Evolutionary conservation across 805 yeast species (phyloP).

Genomic region (baker's yeast (Saccharomyces cerevisiae)): DNA sequence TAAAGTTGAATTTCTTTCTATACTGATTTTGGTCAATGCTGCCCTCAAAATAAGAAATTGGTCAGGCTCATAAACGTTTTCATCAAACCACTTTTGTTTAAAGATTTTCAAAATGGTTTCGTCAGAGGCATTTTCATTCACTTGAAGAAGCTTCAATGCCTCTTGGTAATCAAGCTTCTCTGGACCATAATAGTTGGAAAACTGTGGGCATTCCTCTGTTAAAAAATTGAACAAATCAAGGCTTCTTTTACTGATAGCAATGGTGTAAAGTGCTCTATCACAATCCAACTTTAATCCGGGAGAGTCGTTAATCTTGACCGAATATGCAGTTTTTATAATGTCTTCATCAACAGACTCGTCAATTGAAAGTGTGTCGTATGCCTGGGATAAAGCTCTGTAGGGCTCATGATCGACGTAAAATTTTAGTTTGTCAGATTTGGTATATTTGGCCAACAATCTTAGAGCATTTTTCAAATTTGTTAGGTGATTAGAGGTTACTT

Average conservation of each 20-base stretch:
- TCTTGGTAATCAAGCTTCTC: conserved; percentile 28
- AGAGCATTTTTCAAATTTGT: conserved; percentile 34
- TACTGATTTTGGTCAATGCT: conserved; percentile 50
- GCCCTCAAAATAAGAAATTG: conserved; percentile 50
- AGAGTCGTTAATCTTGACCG: conserved; percentile 50
- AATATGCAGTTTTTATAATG: conserved; percentile 65
- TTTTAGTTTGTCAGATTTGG: conserved; percentile 31
- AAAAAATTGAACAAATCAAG: conserved; percentile 49
- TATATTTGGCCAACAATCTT: conserved; percentile 32
- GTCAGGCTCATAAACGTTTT: conserved; percentile 24
- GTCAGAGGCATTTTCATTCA: conserved; percentile 46
- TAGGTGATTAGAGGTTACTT: conserved; percentile 9
- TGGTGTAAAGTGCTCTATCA: conserved; percentile 51
- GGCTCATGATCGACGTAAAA: conserved; percentile 41
- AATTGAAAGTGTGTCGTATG: conserved; percentile 45
- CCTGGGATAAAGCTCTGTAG: conserved; percentile 35
- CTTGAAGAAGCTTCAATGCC: conserved; percentile 44
- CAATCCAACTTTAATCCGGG: conserved; percentile 33
- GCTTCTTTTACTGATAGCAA: conserved; percentile 53
- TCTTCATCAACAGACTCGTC: conserved; percentile 55
- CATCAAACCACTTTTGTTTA: conserved; percentile 26
- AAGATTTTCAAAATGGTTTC: conserved; percentile 33
- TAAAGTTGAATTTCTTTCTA: conserved; percentile 44
- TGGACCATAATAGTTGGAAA: conserved; percentile 20
- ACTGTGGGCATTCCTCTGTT: conserved; percentile 29